Conservation (phyloP, 164 flowering plant genomes). For the Nelumbo lutea region DNA sequence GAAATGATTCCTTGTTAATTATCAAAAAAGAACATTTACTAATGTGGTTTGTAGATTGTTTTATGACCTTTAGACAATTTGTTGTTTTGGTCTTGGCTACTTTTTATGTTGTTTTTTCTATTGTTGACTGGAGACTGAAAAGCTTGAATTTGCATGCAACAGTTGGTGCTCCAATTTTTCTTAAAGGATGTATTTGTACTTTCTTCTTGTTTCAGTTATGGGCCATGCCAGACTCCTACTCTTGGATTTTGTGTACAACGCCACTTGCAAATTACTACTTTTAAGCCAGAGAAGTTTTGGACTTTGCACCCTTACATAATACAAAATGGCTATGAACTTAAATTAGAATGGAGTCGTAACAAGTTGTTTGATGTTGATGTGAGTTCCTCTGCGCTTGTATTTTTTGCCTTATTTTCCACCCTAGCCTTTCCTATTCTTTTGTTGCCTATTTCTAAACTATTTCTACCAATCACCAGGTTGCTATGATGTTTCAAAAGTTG, state of each 20-base stretch:
- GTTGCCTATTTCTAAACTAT: not conserved
- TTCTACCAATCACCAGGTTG: conserved; percentile 40
- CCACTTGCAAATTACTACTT: conserved; percentile 75
- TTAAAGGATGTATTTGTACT: conserved; percentile 6
- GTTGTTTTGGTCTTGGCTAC: no score
- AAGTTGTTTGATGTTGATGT: conserved; percentile 81
- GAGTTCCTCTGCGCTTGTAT: conserved; percentile 24
- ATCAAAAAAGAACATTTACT: no score
- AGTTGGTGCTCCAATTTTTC: not conserved
- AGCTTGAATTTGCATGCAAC: not conserved
- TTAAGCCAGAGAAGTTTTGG: conserved; percentile 94
- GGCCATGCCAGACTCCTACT: conserved; percentile 98
- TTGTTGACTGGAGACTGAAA: no score
- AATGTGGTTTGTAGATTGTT: no score
- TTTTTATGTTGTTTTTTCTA: no score
- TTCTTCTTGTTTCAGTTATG: conserved; percentile 64
- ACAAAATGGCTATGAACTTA: conserved; percentile 70
- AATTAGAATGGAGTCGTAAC: conserved; percentile 79
- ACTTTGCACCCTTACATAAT: conserved; percentile 55
- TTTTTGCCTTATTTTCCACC: not conserved
- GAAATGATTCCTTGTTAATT: no score
- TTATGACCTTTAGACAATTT: no score
- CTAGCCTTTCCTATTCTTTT: not conserved
- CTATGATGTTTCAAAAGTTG: conserved; percentile 74
- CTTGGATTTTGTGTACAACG: conserved; percentile 97